phyloP scores from a whole-genome alignment of 1,139 yeast genomes.

The Yamadazyma atlantica region DNA sequence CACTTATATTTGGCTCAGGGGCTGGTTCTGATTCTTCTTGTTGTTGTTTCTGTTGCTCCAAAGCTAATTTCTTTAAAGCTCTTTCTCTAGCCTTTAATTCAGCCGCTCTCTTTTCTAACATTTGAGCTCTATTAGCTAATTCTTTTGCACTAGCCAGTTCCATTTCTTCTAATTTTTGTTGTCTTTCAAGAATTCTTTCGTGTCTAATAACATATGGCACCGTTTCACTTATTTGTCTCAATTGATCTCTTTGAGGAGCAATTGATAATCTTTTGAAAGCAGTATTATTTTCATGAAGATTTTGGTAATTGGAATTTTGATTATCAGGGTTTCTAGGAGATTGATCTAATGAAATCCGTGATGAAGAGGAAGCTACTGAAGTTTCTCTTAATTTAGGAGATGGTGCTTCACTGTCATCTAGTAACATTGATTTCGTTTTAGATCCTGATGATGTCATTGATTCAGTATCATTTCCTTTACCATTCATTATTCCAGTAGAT shows the following conservation, averaged over 20 bases:
- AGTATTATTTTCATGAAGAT: slow-evolving; percentile 28
- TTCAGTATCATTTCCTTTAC: slow-evolving; percentile 15
- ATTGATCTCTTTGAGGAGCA: slow-evolving; percentile 63
- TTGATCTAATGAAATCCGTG: slow-evolving; percentile 29
- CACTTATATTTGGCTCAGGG: not conserved
- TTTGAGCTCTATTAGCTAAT: slow-evolving; percentile 69
- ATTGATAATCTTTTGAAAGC: slow-evolving; percentile 58
- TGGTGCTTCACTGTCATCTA: slow-evolving; percentile 31
- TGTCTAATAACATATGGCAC: slow-evolving; percentile 79
- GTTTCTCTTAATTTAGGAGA: slow-evolving; percentile 31
- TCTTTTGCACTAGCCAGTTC: slow-evolving; percentile 78
- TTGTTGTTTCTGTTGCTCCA: slow-evolving; percentile 20
- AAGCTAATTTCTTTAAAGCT: slow-evolving; percentile 39
- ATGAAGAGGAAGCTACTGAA: slow-evolving; percentile 32
- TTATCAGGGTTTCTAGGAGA: slow-evolving; percentile 20
- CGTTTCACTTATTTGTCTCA: slow-evolving; percentile 76
- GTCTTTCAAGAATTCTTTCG: slow-evolving; percentile 71
- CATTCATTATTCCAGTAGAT: slow-evolving; percentile 6
- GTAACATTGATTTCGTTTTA: slow-evolving; percentile 33
- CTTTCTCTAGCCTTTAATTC: slow-evolving; percentile 68
- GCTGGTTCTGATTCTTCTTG: not conserved
- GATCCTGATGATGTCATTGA: slow-evolving; percentile 28
- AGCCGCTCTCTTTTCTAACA: slow-evolving; percentile 72
- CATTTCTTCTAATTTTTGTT: slow-evolving; percentile 73
- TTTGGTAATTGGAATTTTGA: not conserved